A percentile compares a stretch with the other conserved stretches of the same genome.
Conservation (phyloP, 208 protist genomes). For the Leishmania mexicana region DNA sequence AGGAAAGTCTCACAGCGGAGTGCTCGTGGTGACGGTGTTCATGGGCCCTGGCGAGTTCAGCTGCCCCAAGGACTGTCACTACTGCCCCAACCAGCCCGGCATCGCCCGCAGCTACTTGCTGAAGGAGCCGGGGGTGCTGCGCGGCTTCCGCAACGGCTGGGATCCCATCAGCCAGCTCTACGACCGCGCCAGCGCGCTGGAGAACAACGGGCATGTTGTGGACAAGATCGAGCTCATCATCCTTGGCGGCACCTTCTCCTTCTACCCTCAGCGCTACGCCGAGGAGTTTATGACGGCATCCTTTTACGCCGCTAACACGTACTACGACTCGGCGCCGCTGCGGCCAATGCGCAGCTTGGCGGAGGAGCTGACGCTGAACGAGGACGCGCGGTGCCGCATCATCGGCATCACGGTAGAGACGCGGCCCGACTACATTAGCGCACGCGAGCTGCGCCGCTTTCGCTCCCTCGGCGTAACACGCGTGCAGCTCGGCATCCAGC, state of each 20-base stretch:
- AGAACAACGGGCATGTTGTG: slow-evolving; percentile 92
- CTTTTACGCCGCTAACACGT: slow-evolving; percentile 94
- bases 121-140: slow-evolving; percentile 92
- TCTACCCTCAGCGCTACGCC: slow-evolving; percentile 95
- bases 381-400: slow-evolving; percentile 95
- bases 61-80: slow-evolving; percentile 94
- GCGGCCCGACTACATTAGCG: slow-evolving; percentile 98
- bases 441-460: slow-evolving; percentile 89
- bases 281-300: slow-evolving; percentile 88
- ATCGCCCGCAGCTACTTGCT: slow-evolving; percentile 91
- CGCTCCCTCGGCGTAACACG: slow-evolving; percentile 95
- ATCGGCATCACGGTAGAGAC: slow-evolving; percentile 99
- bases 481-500: slow-evolving; percentile 99
- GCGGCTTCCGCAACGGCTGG: slow-evolving; percentile 90
- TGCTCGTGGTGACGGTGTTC: slow-evolving; percentile 94
- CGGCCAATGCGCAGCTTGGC: slow-evolving; percentile 61
- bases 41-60: slow-evolving; percentile 92
- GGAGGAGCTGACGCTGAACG: slow-evolving; percentile 91
- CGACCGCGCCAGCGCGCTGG: slow-evolving; percentile 90
- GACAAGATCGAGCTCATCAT: slow-evolving; percentile 99
- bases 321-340: slow-evolving; percentile 65
- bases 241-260: slow-evolving; percentile 99
- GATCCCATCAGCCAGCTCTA: slow-evolving; percentile 92
- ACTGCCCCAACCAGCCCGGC: slow-evolving; percentile 94
- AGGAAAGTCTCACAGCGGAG: slow-evolving; percentile 88